Evolutionary conservation across 441 rosid genomes (phyloP), one percentile per base, ranked within the genome.

Genomic region (Theobroma grandiflorum): DNA sequence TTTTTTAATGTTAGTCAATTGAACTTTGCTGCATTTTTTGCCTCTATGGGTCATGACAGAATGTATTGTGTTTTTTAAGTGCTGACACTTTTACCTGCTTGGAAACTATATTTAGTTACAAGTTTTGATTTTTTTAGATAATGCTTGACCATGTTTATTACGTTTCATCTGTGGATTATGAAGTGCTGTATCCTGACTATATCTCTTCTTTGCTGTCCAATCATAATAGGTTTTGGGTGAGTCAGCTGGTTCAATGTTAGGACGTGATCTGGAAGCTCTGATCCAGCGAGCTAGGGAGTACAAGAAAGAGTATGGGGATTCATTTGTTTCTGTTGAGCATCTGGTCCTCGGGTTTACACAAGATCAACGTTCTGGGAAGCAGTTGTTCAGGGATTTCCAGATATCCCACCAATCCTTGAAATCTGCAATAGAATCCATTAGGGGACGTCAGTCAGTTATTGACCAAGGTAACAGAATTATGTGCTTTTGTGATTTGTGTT

Each of bases 391-490:
- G 86, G 99, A 97, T 81, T 97, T 97, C 82, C 96, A 90, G 85
- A 89, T 97, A 77, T 86, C 98, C 33, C 84, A 84, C 26, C 90
- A 80, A 82, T 81, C 84, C 53, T 82, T 97, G 83, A 95, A 94
- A 88, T 82, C 98, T 81, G 99, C 98, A 0, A 79, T 97, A 86
- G 96, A 93, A 87, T 86, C 98, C 63, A 90, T 95, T 67, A 91
- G 99, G 87, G 99, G 99, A 80, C 95, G 92, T 75, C 99, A 97
- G 77, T 93, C 99, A 75, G 99, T 97, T 57, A 92, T 94, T 75
- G 99, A 97, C 82, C 98, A 94, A 93, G 99, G 99, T 97, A 53
- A 72, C 37, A 52, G 22, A 74, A 26, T 0, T 26, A 26, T 26
- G 31, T 26, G 31, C 31, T 26, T 26, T 26, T 26, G 31, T 26